Conservation (phyloP, 2,329 filamentous ascomycete species). For the Fonsecaea monophora region DNA sequence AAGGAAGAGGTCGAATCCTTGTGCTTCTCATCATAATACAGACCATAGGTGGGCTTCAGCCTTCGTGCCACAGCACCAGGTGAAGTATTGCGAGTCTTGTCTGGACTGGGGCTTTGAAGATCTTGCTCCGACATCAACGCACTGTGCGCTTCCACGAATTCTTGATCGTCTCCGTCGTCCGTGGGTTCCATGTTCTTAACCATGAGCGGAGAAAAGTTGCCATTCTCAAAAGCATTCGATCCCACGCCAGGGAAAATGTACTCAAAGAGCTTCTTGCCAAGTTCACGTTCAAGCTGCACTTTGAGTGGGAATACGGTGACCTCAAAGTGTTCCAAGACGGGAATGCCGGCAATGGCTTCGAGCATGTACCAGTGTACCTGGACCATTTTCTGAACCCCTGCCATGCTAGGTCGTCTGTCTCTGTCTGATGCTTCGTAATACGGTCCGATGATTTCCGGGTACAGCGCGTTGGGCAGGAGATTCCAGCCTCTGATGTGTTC, state of each 20-base stretch:
- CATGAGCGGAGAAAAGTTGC: slow-evolving; percentile 59
- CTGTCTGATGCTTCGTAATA: slow-evolving; percentile 69
- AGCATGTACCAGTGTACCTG: slow-evolving; percentile 98
- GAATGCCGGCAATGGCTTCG: slow-evolving; percentile 95
- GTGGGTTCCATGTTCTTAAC: slow-evolving; percentile 60
- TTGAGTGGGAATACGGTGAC: slow-evolving; percentile 92
- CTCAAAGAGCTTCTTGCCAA: slow-evolving; percentile 91
- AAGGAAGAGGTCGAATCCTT: slow-evolving; percentile 16
- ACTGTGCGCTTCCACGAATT: slow-evolving; percentile 56
- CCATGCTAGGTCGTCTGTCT: slow-evolving; percentile 52
- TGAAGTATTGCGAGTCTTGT: slow-evolving; percentile 64
- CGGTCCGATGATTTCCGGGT: slow-evolving; percentile 93
- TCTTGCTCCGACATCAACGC: slow-evolving; percentile 40
- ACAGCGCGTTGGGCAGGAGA: slow-evolving; percentile 85
- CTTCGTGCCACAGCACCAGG: slow-evolving; percentile 80
- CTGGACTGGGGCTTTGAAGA: slow-evolving; percentile 41
- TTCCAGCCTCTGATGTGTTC: slow-evolving; percentile 89
- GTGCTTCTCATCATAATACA: slow-evolving; percentile 28
- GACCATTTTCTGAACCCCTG: slow-evolving; percentile 71
- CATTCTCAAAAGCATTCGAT: slow-evolving; percentile 57
- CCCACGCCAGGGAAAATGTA: slow-evolving; percentile 93
- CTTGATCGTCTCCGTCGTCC: slow-evolving; percentile 51
- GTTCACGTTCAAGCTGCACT: slow-evolving; percentile 89
- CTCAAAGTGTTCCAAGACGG: slow-evolving; percentile 96
- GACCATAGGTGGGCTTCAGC: slow-evolving; percentile 75